Base-by-base conservation (phyloP, 306 rosid species). In the Begonia loranthoides region DNA sequence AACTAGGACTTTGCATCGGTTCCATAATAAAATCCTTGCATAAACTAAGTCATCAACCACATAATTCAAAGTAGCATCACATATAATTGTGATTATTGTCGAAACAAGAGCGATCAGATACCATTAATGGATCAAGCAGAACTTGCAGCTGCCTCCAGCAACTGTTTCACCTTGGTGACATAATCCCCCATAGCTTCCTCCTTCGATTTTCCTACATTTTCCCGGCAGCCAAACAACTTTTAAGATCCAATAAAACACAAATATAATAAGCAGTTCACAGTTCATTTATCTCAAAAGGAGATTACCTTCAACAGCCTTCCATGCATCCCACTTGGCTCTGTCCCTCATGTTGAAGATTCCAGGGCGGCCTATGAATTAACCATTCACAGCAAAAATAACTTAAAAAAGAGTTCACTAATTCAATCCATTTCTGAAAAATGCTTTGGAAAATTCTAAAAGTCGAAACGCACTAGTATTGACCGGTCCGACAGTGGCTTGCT, bases 281-380 rank as follows among this genome's bases (percentile, higher is more conserved):
- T 13, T 13, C 17, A 3, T 47, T 15, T 19, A 44, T n/a, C 14
- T 28, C 13, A 22, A 44, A 49, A 14, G n/a, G n/a, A n/a, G 45
- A 44, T 54, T 64, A 90, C 96, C 96, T 76, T 90, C 94, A 76
- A 74, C 86, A 47, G 82, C 79, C 76, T 90, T 86, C 96, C 99
- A 90, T 57, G 99, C 99, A 83, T 90, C 99, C 99, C 99, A 90
- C 64, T 86, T 86, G 36, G 88, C 94, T 65, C 86, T 76, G 60
- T 90, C 99, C 74, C 60, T 90, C 94, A 65, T 28, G 70, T 63
- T 78, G 76, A 90, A 90, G 0, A 90, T 38, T 63, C 96, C 99
- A 5, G 99, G 99, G 10, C 99, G 99, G 62, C 56, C 99, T 90
- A 72, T 51, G 74, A 70, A 74, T 55, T 67, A 67, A 0, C 45